Base-by-base conservation (phyloP, 345 rosid species). In the Geranium rotundifolium region DNA sequence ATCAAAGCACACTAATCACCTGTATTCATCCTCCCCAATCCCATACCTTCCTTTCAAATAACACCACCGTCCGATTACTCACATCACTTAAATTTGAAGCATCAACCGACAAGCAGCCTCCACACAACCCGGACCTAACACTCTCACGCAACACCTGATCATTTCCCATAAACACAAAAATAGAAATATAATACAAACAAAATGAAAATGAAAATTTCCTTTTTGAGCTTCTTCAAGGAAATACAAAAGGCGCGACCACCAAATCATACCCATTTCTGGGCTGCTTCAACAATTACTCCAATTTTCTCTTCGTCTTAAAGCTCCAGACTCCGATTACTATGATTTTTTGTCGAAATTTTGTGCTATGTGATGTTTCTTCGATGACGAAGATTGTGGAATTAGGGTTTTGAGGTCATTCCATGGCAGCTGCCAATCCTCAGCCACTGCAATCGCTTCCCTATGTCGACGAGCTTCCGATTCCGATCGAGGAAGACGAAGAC, bases 341-440 rank as follows among this genome's bases (percentile, higher is more conserved):
- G 27, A 1, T 0, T 60, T 67, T 61, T 68, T 58, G 68, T 60
- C 59, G 71, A 68, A 59, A 66, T 72, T 64, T 70, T 31, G 54
- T 57, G 62, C 67, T 8, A 4, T 34, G 71, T 70, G 66, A 49
- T 15, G 2, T 49, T 9, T 54, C 27, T 68, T 69, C 69, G 63
- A 77, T 80, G 73, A 56, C 41, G 41, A 5, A 8, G 41, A 4
- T 34, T 8, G 41, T 34, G 41, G 41, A 75, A 73, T 31, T 62
- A 46, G 52, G 20, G 72, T 52, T 57, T 39, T 8, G 41, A 29
- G 58, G 30, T 58, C 20, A 16, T 19, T 61, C 13, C 10, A 81
- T 81, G 86, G 83, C 81, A 58, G 79, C 85, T 27, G 76, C 80
- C 55, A 80, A 84, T 73, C 80, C 84, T 57, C 85, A 73, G 76